phyloP scores from a whole-genome alignment of 345 rosid species.

The Microthlaspi erraticum region DNA sequence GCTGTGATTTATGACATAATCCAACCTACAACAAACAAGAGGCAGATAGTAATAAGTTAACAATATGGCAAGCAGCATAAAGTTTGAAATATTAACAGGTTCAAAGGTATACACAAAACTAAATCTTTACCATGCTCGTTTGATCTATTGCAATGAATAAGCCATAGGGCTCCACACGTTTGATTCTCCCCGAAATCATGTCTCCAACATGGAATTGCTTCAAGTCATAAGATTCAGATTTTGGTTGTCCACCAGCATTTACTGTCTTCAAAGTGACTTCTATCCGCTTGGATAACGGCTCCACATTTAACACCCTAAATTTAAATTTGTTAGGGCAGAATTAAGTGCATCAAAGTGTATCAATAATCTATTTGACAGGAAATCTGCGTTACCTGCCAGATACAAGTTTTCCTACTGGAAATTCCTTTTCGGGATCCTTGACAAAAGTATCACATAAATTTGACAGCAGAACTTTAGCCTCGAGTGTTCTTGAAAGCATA shows the following conservation, averaged over 20 bases:
- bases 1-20: slow-evolving; percentile 83
- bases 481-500: slow-evolving; percentile 78
- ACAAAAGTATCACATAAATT: slow-evolving; percentile 80
- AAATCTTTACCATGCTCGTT: slow-evolving; percentile 69
- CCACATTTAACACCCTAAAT: slow-evolving; percentile 80
- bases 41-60: slow-evolving; percentile 14
- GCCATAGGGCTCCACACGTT: slow-evolving; percentile 84
- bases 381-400: slow-evolving; percentile 65
- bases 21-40: slow-evolving; percentile 69
- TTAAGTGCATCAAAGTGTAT: background rate
- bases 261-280: slow-evolving; percentile 81
- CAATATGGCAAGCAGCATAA: slow-evolving; percentile 17
- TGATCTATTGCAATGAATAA: slow-evolving; percentile 68
- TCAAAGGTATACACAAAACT: slow-evolving; percentile 15
- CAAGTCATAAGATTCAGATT: slow-evolving; percentile 59
- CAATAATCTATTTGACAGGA: slow-evolving; percentile 5
- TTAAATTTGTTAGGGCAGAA: slow-evolving; percentile 40
- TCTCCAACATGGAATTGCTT: slow-evolving; percentile 67
- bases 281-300: slow-evolving; percentile 78
- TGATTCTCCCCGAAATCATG: slow-evolving; percentile 66
- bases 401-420: slow-evolving; percentile 89
- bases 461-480: slow-evolving; percentile 80
- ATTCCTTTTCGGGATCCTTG: slow-evolving; percentile 70
- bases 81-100: background rate
- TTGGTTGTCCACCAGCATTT: slow-evolving; percentile 47